Base-by-base conservation (phyloP, 2,329 filamentous ascomycete genomes). In the Chrysoporthe deuterocubensis region DNA sequence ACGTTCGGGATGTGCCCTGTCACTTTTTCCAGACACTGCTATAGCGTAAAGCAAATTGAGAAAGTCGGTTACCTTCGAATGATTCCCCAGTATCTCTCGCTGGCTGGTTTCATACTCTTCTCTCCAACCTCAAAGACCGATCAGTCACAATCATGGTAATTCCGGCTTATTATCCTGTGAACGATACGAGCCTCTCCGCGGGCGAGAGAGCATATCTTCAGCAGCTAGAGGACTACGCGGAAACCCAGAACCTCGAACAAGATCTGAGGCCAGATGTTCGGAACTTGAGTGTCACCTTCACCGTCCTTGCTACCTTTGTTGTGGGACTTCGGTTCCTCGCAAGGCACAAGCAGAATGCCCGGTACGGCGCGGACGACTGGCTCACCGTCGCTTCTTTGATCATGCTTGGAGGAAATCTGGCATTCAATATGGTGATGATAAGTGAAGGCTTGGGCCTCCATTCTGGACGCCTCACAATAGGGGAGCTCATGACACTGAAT, bases 281-380 rank as follows among this genome's bases (percentile, higher is more conserved):
- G 11, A 67, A 43, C 9, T 73, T 77, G 58, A 78, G 75, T n/a
- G 60, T 73, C 40, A 71, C 78, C 52, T 72, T 75, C 13, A 70
- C 76, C 1, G 62, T 70, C 0, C 46, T 67, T 13, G 65, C 65
- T 2, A 21, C 57, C 13, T 21, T 54, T 1, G 52, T 67, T 9
- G 65, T 67, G 34, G 60, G 43, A 4, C 44, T 67, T 3, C 60
- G 65, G 9, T 67, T 64, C 16, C 2, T 64, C 26, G 56, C 65
- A 5, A 52, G 65, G 11, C 44, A 43, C 34, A 67, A 59, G 48
- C 56, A 62, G 21, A 67, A 64, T 21, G 60, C 65, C 1, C 43
- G 60, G 2, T 67, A 62, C 21, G 62, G 65, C 56, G 34, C 59
- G 14, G 65, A 67, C n/a, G 65, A 67, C 65, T 67, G 65, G 65